Conservation (phyloP, 1,284 basidiomycete species). For the Ceratobasidium theobromae region DNA sequence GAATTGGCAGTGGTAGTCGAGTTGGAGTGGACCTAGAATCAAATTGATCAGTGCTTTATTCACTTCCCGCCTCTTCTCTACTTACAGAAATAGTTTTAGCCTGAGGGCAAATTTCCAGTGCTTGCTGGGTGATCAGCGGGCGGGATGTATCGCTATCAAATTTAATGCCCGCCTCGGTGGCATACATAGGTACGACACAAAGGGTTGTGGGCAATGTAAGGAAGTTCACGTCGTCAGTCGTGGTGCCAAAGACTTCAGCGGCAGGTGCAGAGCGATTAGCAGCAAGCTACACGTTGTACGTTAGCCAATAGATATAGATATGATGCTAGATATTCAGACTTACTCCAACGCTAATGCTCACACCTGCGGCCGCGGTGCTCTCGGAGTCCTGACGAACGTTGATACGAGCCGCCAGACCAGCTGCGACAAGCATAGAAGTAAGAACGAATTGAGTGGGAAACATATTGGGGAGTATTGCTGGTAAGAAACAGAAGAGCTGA, state of each 20-base stretch:
- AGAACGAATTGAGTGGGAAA: neutral
- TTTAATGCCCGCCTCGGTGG: neutral
- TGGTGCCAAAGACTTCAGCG: conserved; percentile 5
- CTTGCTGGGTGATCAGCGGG: conserved; percentile 14
- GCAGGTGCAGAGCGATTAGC: conserved; percentile 11
- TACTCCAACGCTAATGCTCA: neutral
- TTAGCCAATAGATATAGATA: neutral
- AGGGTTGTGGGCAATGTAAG: neutral
- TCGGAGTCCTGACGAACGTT: neutral
- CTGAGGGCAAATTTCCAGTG: conserved; percentile 14
- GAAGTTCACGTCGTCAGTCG: neutral
- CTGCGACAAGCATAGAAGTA: neutral
- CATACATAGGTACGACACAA: conserved; percentile 13
- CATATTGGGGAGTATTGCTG: neutral
- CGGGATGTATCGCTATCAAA: neutral
- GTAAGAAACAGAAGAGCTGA: neutral
- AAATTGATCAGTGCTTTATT: neutral
- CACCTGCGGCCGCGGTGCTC: neutral
- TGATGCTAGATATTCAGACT: neutral
- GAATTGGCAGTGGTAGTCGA: neutral
- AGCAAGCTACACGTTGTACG: neutral
- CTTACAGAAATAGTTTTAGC: conserved; percentile 7
- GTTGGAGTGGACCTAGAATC: neutral
- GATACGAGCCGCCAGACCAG: neutral
- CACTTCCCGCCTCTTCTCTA: neutral